Percentiles rank a stretch among this genome's conserved stretches.
phyloP scores from a whole-genome alignment of 495 filamentous ascomycete genomes.

The Podospora didyma region DNA sequence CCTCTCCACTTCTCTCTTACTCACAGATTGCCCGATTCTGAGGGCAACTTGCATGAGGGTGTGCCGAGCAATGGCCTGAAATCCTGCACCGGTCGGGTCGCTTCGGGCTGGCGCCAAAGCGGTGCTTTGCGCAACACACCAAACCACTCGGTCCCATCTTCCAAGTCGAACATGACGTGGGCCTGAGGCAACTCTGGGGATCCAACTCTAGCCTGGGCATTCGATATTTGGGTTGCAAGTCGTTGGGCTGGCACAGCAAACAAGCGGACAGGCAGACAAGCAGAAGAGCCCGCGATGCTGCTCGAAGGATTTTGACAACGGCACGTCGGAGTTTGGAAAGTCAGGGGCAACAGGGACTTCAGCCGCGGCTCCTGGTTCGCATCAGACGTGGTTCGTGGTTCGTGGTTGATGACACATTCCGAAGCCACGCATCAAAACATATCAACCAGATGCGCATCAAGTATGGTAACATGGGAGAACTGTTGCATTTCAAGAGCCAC shows the following conservation, averaged over 20 bases:
- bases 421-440: neutral
- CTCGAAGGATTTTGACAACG: neutral
- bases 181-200: neutral
- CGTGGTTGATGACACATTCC: neutral
- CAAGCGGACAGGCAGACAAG: no score
- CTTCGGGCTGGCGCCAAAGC: neutral
- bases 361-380: slow-evolving; percentile 1
- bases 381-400: neutral
- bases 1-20: neutral
- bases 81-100: neutral
- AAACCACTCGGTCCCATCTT: neutral
- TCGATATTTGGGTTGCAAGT: neutral
- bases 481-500: no score
- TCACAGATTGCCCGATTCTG: neutral
- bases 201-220: neutral
- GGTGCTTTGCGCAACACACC: neutral
- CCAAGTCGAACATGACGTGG: neutral
- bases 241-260: neutral
- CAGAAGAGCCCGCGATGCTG: no score
- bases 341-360: neutral
- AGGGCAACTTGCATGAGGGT: neutral
- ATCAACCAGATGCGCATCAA: no score
- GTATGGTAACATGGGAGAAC: no score
- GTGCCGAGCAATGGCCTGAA: neutral
- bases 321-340: no score